These are phyloP conservation scores for Talaromyces sp. DNA, from an alignment of 2,329 filamentous ascomycete species.

Conservation along the genomic window DNA sequence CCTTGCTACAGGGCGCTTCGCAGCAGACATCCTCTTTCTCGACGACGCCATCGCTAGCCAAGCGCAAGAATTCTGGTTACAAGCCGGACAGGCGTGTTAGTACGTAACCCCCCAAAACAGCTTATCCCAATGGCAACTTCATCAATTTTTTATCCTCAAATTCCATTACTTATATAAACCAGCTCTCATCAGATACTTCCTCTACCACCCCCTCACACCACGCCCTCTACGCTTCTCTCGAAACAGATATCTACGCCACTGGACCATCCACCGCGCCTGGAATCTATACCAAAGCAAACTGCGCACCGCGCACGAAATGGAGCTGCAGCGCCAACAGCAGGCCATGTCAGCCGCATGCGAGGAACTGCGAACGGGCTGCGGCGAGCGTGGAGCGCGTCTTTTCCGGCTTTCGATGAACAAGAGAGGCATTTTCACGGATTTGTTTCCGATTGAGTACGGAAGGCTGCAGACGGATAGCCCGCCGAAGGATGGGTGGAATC, in stretches of 20 bases:
- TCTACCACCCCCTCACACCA: slow-evolving; percentile 61
- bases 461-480: slow-evolving; percentile 72
- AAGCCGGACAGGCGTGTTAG: slow-evolving; percentile 39
- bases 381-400: slow-evolving; percentile 51
- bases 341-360: slow-evolving; percentile 82
- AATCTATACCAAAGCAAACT: slow-evolving; percentile 68
- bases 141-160: not conserved
- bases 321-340: slow-evolving; percentile 73
- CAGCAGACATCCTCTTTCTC: slow-evolving; percentile 29
- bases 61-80: slow-evolving; percentile 27
- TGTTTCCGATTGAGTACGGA: slow-evolving; percentile 85
- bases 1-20: not conserved
- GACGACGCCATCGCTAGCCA: slow-evolving; percentile 31
- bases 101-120: slow-evolving; percentile 19
- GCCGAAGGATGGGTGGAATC: slow-evolving; percentile 76
- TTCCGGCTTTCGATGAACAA: slow-evolving; percentile 89
- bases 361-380: slow-evolving; percentile 57
- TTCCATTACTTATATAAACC: slow-evolving; percentile 7
- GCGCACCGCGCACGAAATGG: slow-evolving; percentile 57
- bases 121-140: not conserved
- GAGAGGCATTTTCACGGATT: slow-evolving; percentile 69
- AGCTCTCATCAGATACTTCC: slow-evolving; percentile 65
- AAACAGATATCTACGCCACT: slow-evolving; percentile 83
- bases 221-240: slow-evolving; percentile 83
- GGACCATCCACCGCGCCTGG: slow-evolving; percentile 98